Conservation (phyloP, 208 protist species). For the Crithidia thermophila region DNA sequence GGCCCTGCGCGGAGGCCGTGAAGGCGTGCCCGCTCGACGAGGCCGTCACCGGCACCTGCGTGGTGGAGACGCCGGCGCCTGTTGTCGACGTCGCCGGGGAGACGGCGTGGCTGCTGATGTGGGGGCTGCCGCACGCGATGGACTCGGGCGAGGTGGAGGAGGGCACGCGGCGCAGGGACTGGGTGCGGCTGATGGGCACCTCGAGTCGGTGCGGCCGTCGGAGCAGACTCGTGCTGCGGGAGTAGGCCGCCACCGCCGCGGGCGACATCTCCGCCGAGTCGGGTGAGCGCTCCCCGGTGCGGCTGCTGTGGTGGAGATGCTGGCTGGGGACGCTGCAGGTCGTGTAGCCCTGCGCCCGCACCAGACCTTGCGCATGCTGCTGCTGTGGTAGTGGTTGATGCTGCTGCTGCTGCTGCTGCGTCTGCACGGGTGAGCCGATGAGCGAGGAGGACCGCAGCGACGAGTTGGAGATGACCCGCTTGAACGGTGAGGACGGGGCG, state of each 20-base stretch:
- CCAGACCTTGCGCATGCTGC: too few species aligned
- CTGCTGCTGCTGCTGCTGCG: conserved; percentile 8
- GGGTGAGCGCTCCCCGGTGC: conserved; percentile 16
- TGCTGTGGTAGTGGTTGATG: too few species aligned
- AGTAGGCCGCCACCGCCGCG: conserved; percentile 29
- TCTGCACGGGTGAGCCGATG: conserved; percentile 23
- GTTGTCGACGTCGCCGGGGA: background rate
- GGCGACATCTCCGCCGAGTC: conserved; percentile 34
- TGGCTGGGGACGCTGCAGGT: conserved; percentile 16
- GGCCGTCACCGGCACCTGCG: background rate
- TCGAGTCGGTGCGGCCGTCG: conserved; percentile 38
- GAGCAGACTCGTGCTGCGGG: conserved; percentile 40
- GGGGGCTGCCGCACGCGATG: conserved; percentile 1
- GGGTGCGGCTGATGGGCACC: conserved; percentile 39
- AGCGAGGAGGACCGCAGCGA: conserved; percentile 22
- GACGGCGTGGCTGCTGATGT: background rate
- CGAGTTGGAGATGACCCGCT: conserved; percentile 20
- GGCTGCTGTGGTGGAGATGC: conserved; percentile 11
- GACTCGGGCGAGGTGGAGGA: conserved; percentile 25
- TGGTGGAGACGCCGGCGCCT: background rate
- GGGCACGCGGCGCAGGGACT: conserved; percentile 31
- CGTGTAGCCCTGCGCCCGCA: conserved; percentile 14
- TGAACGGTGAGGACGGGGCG: conserved; percentile 9
- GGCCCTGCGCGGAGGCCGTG: background rate
- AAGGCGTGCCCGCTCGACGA: too few species aligned